Base-by-base conservation (phyloP, 163 green algal genomes). In the Chlorella variabilis region DNA sequence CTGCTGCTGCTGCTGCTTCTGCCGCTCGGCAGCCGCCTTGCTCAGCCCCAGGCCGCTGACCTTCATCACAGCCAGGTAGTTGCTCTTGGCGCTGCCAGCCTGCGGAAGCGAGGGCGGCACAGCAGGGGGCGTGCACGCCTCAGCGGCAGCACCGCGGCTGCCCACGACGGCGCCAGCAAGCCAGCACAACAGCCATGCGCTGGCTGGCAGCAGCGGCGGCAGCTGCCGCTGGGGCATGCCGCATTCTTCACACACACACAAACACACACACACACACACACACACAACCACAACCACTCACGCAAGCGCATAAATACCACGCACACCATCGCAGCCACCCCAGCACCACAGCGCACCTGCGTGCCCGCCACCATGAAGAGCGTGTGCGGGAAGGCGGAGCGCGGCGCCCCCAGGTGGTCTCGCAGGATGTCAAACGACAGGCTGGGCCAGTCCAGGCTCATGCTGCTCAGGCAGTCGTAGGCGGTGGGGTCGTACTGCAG, bases 401-500 rank as follows among this genome's bases (percentile, higher is more conserved):
- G 91, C 0, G 89, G 90, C 13, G 78, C 92, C 0, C 96, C 96
- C 45, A 98, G 83, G 34, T 90, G 85, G 88, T 99, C 97, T 11
- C 78, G 83, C 31, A 98, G 34, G 15, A 98, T 70, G 86, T 99
- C 97, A 84, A 99, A 98, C 4, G 41, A 83, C 2, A 98, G 91
- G 89, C 92, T 96, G 5, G 96, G 96, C 95, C 96, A 99, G 51
- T 96, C 92, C 62, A 98, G 87, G 29, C 67, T 87, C 66, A 97
- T 92, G 27, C 83, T 84, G 68, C 96, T 93, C 88, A 99, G 84
- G 89, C 94, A 99, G 83, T 99, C 93, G 84, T 99, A 99, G 1
- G 95, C 95, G 4, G 92, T 96, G 34, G 93, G 91, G 86, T 99
- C 97, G 86, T 98, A 99, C 71, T 98, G 90, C 59, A 99, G 87